These are phyloP conservation scores for Tuber umbilicatum DNA, from an alignment of 495 filamentous ascomycete species.

Conservation along the genomic window DNA sequence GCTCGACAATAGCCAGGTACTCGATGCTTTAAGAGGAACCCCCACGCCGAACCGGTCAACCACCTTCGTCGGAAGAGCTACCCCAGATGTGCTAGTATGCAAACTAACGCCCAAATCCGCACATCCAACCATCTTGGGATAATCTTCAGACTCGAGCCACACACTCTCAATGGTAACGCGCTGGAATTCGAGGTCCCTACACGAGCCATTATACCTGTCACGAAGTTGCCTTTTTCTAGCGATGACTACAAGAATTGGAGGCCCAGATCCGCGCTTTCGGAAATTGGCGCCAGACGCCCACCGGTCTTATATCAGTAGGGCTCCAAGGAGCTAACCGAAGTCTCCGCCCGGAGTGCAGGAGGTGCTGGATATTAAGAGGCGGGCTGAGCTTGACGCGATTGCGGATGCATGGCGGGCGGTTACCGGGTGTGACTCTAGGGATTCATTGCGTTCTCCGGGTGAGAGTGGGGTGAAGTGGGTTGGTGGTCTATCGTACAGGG, in stretches of 20 bases:
- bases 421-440: constrained; percentile 57
- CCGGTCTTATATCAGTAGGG: constrained; percentile 65
- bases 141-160: constrained; percentile 76
- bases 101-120: constrained; percentile 87
- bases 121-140: constrained; percentile 75
- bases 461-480: constrained; percentile 67
- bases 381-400: constrained; percentile 53
- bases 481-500: constrained; percentile 83
- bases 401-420: constrained; percentile 52
- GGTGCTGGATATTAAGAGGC: constrained; percentile 78
- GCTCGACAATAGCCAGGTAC: constrained; percentile 26
- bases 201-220: constrained; percentile 59
- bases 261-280: constrained; percentile 45
- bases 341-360: constrained; percentile 98
- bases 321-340: constrained; percentile 81
- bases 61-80: constrained; percentile 98
- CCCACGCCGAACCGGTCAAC: constrained; percentile 97
- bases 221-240: constrained; percentile 89
- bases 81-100: constrained; percentile 85
- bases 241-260: constrained; percentile 72
- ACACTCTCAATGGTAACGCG: constrained; percentile 68
- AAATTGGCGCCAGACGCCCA: constrained; percentile 41
- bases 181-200: constrained; percentile 55
- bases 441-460: constrained; percentile 48
- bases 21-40: constrained; percentile 67